phyloP scores from a whole-genome alignment of 345 rosid genomes.

The Syzygium aqueum region DNA sequence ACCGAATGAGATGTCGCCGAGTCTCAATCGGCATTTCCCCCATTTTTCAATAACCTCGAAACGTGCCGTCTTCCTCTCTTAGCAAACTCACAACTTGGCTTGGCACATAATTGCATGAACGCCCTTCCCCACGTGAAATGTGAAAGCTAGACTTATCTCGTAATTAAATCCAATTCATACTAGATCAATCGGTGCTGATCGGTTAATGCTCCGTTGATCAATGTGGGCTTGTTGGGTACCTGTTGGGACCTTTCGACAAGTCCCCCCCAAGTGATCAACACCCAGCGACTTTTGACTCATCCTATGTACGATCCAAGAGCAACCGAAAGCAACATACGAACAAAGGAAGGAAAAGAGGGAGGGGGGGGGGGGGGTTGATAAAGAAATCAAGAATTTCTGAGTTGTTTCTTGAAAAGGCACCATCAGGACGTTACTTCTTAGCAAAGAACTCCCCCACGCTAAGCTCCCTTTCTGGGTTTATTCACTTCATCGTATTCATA shows the following conservation, averaged over 20 bases:
- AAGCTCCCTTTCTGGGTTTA: neutral
- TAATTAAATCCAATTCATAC: neutral
- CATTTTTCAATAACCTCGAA: neutral
- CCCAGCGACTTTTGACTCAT: neutral
- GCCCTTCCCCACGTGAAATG: neutral
- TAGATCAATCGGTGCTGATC: neutral
- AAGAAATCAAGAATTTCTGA: slow-evolving; percentile 1
- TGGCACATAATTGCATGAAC: neutral
- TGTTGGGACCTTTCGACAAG: neutral
- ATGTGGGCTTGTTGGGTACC: neutral
- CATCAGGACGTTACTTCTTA: neutral
- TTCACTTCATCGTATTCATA: neutral
- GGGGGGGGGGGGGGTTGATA: neutral
- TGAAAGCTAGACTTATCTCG: neutral
- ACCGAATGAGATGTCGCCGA: neutral
- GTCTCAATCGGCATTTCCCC: neutral
- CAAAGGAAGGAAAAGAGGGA: neutral
- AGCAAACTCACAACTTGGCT: neutral
- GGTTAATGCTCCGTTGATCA: neutral
- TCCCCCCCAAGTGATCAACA: neutral
- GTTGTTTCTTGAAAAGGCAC: neutral
- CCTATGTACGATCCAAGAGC: neutral
- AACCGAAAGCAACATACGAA: neutral
- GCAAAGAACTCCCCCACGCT: neutral
- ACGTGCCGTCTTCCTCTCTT: neutral